A percentile compares a stretch with the other conserved stretches of the same genome.
Evolutionary conservation across 2,329 filamentous ascomycete species (phyloP).

Genomic region (Ophiostoma sp.): DNA sequence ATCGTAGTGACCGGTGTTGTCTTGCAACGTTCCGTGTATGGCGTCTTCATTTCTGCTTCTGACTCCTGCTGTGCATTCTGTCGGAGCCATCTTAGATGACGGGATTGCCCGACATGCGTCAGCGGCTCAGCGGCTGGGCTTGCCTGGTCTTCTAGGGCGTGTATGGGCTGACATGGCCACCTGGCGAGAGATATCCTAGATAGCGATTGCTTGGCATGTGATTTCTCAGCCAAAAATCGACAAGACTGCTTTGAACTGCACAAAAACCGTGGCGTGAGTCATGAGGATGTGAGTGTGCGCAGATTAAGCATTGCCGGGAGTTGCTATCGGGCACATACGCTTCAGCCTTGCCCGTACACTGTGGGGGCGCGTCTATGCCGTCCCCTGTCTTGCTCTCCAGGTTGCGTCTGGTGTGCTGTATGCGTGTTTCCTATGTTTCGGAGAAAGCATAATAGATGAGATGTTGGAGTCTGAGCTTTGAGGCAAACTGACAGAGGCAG

Average conservation of each 20-base stretch:
- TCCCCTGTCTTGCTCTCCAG: background rate
- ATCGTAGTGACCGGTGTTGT: background rate
- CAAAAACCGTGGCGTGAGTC: no score
- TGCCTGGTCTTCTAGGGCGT: background rate
- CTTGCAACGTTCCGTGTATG: background rate
- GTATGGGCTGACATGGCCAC: background rate
- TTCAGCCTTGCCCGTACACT: background rate
- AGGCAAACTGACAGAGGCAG: background rate
- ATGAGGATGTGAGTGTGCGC: no score
- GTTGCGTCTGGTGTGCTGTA: background rate
- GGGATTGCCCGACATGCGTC: background rate
- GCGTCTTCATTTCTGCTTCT: background rate
- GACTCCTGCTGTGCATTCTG: no score
- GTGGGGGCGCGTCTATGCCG: background rate
- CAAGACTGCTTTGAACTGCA: background rate
- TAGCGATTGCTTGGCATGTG: background rate
- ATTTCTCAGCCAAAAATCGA: background rate
- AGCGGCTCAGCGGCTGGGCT: background rate
- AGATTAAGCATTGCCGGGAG: background rate
- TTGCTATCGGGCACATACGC: background rate
- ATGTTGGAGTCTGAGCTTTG: background rate
- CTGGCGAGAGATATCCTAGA: background rate
- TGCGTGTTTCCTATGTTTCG: slow-evolving; percentile 4
- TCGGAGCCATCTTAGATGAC: background rate
- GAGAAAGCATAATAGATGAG: background rate